Evolutionary conservation across 2,329 filamentous ascomycete species (phyloP), one percentile per base, ranked within the genome.

Genomic region (Diplodia mutila): DNA sequence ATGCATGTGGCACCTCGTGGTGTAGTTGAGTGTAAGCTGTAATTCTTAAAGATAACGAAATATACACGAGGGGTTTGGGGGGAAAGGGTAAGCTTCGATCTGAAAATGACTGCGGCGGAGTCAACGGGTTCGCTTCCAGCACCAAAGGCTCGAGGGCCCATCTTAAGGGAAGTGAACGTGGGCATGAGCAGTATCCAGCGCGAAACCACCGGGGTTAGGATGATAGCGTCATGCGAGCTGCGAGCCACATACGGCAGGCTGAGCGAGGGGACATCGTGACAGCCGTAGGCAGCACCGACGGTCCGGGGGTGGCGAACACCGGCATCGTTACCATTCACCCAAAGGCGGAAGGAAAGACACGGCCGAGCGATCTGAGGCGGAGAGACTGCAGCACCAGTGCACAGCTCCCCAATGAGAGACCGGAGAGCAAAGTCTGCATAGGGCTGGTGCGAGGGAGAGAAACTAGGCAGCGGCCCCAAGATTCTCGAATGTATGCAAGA

Each of bases 291-390:
- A 63, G 59, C 59, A 63, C 59, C 37, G 59, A 16, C 23, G 29
- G 29, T n/a, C 42, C 59, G 42, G 59, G 59, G 59, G 18, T 63
- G 59, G 59, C 59, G 42, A 63, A 52, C n/a, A 37, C 27, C 42
- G 46, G 21, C 46, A 61, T 23, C 34, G 27, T 16, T 63, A 63
- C 46, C 59, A 63, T 51, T 63, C 46, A 63, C 59, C 29, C 46
- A 63, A 61, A 61, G 37, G 59, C 59, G 59, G 59, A 63, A 63
- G 46, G 59, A 34, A 21, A 37, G 57, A n/a, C 48, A 23, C 59
- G 34, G 21, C 16, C 37, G 25, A 42, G 39, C 27, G 39, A 49
- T 49, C 18, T n/a, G 14, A 29, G 46, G 16, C 46, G 18, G 42
- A 46, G n/a, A 46, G 11, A 42, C 18, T 46, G 42, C 42, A 63